Conservation (phyloP, 192 early-diverging fungal genomes). For the Coemansia sp. region DNA sequence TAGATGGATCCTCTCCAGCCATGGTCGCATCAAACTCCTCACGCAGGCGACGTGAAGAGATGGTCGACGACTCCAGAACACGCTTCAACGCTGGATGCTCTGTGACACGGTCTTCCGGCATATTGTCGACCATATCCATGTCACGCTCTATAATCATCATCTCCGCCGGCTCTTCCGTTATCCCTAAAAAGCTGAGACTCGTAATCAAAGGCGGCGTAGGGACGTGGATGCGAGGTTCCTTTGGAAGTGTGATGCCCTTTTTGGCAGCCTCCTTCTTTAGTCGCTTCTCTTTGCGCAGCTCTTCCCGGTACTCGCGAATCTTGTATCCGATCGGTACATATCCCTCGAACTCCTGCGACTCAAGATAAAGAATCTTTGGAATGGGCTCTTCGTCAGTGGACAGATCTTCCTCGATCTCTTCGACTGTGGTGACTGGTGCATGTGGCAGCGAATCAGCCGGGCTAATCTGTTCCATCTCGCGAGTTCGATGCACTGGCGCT, state of each 20-base stretch:
- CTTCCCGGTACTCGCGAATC: constrained; percentile 42
- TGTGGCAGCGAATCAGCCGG: constrained; percentile 13
- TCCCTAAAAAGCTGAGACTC: constrained; percentile 30
- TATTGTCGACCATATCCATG: constrained; percentile 23
- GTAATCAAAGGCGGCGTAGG: constrained; percentile 38
- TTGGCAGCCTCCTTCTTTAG: constrained; percentile 31
- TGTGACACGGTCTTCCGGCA: constrained; percentile 9
- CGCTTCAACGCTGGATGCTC: constrained; percentile 46
- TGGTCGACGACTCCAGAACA: constrained; percentile 28
- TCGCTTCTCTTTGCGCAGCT: constrained; percentile 32
- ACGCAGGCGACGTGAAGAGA: constrained; percentile 37
- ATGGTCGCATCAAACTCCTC: constrained; percentile 35
- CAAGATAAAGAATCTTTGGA: constrained; percentile 24
- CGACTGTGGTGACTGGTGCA: constrained; percentile 23
- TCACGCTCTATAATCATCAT: constrained; percentile 37
- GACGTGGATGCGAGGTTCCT: constrained; percentile 1
- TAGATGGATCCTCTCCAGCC: not conserved
- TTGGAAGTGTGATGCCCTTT: constrained; percentile 19
- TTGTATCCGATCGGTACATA: constrained; percentile 29
- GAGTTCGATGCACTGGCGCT: constrained; percentile 4
- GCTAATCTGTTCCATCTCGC: constrained; percentile 43
- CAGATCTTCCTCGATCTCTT: constrained; percentile 39
- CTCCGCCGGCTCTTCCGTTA: constrained; percentile 18
- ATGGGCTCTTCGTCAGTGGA: constrained; percentile 48
- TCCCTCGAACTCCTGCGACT: constrained; percentile 51